Base-by-base conservation (phyloP, 1,284 basidiomycete species). In the Cronartium quercuum region DNA sequence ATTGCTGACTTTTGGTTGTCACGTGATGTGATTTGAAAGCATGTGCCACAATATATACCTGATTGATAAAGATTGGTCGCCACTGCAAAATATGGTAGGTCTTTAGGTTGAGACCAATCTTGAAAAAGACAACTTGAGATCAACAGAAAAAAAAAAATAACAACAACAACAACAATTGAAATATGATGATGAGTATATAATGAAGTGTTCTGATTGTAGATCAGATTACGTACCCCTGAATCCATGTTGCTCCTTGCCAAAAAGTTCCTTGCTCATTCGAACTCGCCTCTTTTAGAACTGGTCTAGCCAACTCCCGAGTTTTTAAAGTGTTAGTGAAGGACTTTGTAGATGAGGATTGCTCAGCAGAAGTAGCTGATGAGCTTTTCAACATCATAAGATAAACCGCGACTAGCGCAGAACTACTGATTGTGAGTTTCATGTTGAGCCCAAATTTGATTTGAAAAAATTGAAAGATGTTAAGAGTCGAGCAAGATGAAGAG, bases 71-170 rank as follows among this genome's bases (percentile, higher is more conserved):
- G 21, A 40, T 70, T 57, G 9, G 42, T 35, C 15, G 60, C 41
- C 21, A 70, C 34, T 15, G 68, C 68, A 3, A 63, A 29, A 24
- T 70, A 64, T 13, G 34, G 37, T 29, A 70, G 13, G 35, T 37
- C 62, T 5, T 12, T 6, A 47, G 68, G 58, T 55, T 70, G 68
- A 38, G 42, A 38, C 29, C 62, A 70, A 55, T 44, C 44, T 64
- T 70, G 58, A 9, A 70, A 64, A 10, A 70, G 40, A 70, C 68
- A 70, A 64, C 68, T 70, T 18, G n/a, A 34, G n/a, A 38, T 10
- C 21, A 15, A n/a, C 6, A 61, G 2, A 29, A 29, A 29, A 29
- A 29, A 1, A 29, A 29, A 29, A 29, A 29, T 1, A 29, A 29
- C 29, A n/a, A 18, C 34, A 18, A 42, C 7, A n/a, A 18, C 34